Base-by-base conservation (phyloP, 108 stramenopile genomes). In the Skeletonema menzelii region DNA sequence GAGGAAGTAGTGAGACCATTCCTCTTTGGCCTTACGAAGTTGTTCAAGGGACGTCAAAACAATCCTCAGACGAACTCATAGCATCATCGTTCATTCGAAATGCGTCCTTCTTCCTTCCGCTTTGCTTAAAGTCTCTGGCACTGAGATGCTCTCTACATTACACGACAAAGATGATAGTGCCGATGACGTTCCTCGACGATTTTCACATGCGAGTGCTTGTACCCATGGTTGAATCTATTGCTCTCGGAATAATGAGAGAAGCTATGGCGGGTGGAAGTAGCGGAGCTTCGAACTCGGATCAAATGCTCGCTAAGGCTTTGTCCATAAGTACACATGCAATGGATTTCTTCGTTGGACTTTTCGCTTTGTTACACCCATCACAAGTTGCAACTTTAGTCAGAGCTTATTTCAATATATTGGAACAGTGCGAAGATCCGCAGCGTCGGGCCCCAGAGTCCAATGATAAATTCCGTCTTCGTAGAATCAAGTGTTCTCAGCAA, bases 71-170 rank as follows among this genome's bases (percentile, higher is more conserved):
- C 35, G 59, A 65, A 28, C 44, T 58, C 13, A 31, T 80, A 14
- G 68, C 82, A 12, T 59, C 82, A 64, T 83, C 76, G 3, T 87
- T 87, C 59, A 72, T 75, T 37, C 59, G 61, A 22, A 82, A 92
- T 56, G 67, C 89, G 65, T 79, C 91, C 35, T 63, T 95, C 15
- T 77, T 95, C 24, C 77, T 93, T 1, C 92, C 94, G 0, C 56
- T 95, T 34, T 86, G 87, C 79, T 66, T 91, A 19, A 95, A 95
- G 63, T 95, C 94, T 0, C 67, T 95, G 17, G 73, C 60, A 4
- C 53, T 93, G 35, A 72, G 92, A 31, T 91, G 85, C 58, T n/a
- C 70, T 2, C 30, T 65, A 37, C 42, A 22, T 32, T 27, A 73
- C 65, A 80, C 67, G 57, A 56, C 73, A 61, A 73, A 70, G 24